These are phyloP conservation scores for Acer yangbiense DNA, from an alignment of 345 rosid species.

Conservation along the genomic window DNA sequence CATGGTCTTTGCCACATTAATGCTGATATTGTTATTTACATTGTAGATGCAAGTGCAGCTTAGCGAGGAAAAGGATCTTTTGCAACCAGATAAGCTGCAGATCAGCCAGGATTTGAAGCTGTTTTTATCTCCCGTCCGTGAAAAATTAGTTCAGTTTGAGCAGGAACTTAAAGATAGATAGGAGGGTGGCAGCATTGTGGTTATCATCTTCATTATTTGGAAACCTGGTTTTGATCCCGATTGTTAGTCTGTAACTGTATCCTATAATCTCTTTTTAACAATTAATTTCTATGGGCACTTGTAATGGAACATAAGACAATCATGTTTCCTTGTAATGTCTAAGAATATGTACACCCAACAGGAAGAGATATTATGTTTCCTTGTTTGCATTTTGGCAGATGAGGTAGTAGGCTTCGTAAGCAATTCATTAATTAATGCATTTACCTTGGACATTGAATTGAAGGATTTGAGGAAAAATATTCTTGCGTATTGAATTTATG, in stretches of 20 bases:
- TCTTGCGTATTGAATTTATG: too few relatives aligned
- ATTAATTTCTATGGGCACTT: background rate
- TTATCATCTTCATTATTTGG: background rate
- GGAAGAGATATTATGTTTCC: too few relatives aligned
- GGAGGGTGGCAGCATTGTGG: background rate
- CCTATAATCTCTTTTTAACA: constrained; percentile 3
- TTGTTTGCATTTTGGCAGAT: too few relatives aligned
- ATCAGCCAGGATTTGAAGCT: constrained; percentile 59
- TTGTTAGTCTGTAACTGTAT: constrained; percentile 20
- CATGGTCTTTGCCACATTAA: background rate
- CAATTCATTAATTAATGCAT: too few relatives aligned
- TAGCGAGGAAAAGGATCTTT: constrained; percentile 60
- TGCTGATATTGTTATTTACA: background rate
- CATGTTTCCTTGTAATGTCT: background rate
- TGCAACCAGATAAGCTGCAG: constrained; percentile 52
- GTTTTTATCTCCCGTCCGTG: constrained; percentile 71
- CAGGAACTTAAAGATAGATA: constrained; percentile 81
- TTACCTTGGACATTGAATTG: too few relatives aligned
- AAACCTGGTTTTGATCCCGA: background rate
- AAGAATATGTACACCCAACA: background rate
- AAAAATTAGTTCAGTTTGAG: constrained; percentile 73
- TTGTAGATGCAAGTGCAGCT: constrained; percentile 62
- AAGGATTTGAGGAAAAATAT: too few relatives aligned
- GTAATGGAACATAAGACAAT: constrained; percentile 19
- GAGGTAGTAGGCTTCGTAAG: too few relatives aligned